phyloP scores from a whole-genome alignment of 2,329 filamentous ascomycete genomes.

The Cylindrodendrum hubeiense region DNA sequence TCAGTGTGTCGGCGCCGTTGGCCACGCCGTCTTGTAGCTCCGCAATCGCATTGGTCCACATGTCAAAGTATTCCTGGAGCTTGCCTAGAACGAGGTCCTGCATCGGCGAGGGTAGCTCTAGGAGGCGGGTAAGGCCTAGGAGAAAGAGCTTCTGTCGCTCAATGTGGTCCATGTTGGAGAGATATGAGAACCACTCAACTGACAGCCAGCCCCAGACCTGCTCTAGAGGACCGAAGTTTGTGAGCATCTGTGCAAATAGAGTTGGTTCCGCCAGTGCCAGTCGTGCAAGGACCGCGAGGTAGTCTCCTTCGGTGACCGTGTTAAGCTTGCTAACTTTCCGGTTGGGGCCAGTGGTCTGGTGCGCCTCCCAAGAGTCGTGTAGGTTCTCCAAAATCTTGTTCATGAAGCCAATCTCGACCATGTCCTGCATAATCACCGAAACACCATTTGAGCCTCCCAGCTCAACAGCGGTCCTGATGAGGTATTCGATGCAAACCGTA shows the following conservation, averaged over 20 bases:
- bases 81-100: conserved; percentile 69
- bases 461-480: conserved; percentile 73
- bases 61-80: conserved; percentile 79
- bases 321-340: conserved; percentile 77
- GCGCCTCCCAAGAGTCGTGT: conserved; percentile 77
- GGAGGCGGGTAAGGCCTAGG: conserved; percentile 77
- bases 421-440: conserved; percentile 72
- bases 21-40: conserved; percentile 74
- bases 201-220: conserved; percentile 71
- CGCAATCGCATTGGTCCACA: conserved; percentile 79
- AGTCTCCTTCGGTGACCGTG: conserved; percentile 84
- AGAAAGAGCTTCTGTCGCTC: conserved; percentile 78
- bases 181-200: conserved; percentile 75
- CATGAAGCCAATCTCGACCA: conserved; percentile 74
- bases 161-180: conserved; percentile 75
- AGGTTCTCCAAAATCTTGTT: conserved; percentile 74
- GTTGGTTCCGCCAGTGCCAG: conserved; percentile 79
- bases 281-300: conserved; percentile 85
- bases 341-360: conserved; percentile 86
- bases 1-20: conserved; percentile 64
- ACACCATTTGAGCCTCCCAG: conserved; percentile 73
- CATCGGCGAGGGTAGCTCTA: conserved; percentile 72
- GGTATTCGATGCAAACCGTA: conserved; percentile 71
- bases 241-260: conserved; percentile 72
- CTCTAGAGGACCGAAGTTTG: conserved; percentile 59